These are phyloP conservation scores for Lentinula sp. DNA, from an alignment of 768 basidiomycete species.

Conservation along the genomic window DNA sequence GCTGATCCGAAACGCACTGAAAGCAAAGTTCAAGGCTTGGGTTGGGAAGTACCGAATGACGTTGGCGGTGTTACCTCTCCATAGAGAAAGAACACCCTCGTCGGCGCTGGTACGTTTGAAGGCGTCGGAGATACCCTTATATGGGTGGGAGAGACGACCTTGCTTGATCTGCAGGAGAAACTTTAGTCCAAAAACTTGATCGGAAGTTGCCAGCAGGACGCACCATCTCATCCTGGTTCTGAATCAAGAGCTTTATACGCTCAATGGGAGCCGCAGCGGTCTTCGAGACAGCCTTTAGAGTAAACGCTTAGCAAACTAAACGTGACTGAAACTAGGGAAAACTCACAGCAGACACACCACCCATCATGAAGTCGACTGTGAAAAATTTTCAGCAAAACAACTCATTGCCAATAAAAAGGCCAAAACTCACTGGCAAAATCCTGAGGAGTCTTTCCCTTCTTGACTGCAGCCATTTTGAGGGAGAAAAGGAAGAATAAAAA, in stretches of 20 bases:
- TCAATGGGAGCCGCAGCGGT: conserved; percentile 86
- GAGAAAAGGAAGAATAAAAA: not conserved
- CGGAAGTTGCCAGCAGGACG: conserved; percentile 8
- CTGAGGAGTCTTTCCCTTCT: conserved; percentile 57
- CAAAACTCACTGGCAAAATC: conserved; percentile 56
- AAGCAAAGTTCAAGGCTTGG: conserved; percentile 86
- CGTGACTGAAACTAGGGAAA: not conserved
- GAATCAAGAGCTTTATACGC: conserved; percentile 80
- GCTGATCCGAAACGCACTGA: conserved; percentile 48
- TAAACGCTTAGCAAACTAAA: not conserved
- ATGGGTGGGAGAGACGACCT: conserved; percentile 73
- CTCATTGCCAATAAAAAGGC: conserved; percentile 1
- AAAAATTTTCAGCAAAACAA: conserved; percentile 3
- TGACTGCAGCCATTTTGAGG: not conserved
- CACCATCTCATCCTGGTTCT: conserved; percentile 89
- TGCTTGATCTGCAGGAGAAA: conserved; percentile 64
- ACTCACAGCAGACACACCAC: conserved; percentile 65
- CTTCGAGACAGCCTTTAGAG: conserved; percentile 71
- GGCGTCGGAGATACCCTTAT: conserved; percentile 80
- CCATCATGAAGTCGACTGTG: conserved; percentile 67
- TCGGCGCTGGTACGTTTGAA: conserved; percentile 71
- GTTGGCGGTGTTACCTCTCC: conserved; percentile 89
- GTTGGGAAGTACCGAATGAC: conserved; percentile 93
- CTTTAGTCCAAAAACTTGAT: not conserved
- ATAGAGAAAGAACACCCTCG: conserved; percentile 74